Evolutionary conservation across 441 rosid genomes (phyloP), one percentile per base, ranked within the genome.

Genomic region (Flueggea neowawraea): DNA sequence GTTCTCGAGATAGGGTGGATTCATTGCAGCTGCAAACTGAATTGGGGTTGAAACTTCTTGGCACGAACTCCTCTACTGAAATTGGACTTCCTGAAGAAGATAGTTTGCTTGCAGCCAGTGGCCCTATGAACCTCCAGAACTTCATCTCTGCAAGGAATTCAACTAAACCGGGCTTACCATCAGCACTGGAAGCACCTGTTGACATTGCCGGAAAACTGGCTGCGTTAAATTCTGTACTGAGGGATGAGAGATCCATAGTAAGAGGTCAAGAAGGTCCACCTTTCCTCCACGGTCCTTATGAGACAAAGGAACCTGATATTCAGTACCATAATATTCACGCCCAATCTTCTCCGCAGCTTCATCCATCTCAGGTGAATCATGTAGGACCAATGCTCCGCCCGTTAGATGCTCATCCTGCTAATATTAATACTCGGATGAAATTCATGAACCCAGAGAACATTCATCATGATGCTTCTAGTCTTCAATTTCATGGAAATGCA

Each of bases 121-220:
- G 70, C 66, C 77, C 81, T 70, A 16, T 71, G 64, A 80, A 71
- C 55, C 80, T 64, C 58, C 82, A 52, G 52, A 75, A 82, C 65
- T 67, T 69, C 32, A 52, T 78, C 58, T 62, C 73, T 64, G 77
- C 61, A 52, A 69, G 80, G 68, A 78, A 72, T 58, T 68, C 86
- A 45, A 72, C 74, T 63, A 91, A 78, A 70, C 72, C 75, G 53
- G 91, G 88, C 68, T 49, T 71, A 41, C 65, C 76, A 36, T 52
- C 74, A 33, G 61, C 72, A 51, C 72, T 70, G 45, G 90, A 73
- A 57, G 69, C 73, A 33, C 16, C 82, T 16, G 74, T 69, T 69
- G 82, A 78, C 73, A 79, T 82, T 70, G 68, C 77, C 57, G 95
- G 80, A 64, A 87, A 83, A 75, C 77, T 86, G 67, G 82, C 90